Evolutionary conservation across 495 filamentous ascomycete genomes (phyloP), one percentile per base, ranked within the genome.

Genomic region (Aspergillus baeticus): DNA sequence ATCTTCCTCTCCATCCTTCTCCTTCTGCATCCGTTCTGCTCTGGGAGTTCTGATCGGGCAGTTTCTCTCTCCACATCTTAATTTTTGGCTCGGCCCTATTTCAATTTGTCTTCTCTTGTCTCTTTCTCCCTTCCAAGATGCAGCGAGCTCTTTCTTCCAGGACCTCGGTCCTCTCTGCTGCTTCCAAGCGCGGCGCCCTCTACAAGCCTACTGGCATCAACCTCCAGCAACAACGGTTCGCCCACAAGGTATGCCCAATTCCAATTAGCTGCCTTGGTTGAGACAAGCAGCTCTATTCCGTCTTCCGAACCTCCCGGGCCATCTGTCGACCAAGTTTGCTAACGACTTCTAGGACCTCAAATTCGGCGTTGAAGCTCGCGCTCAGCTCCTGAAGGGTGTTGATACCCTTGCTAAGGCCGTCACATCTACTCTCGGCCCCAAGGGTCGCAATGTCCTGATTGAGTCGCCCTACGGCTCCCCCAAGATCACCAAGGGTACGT

Each of bases 401-500:
- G 94, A 98, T 71, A 96, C 95, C 57, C 85, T 98, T 41, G 92
- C 95, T 62, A 95, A 88, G 79, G 94, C 94, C 54, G 94, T 98
- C 53, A 89, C 94, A 39, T 96, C 95, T 55, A 98, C 94, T 57
- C 83, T 98, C 37, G 94, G 94, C 51, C 94, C 94, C 62, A 98
- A 98, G 84, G 94, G 94, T 70, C 87, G 94, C 64, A 98, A 97
- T 80, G 94, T 98, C 58, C 69, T 98, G 63, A 98, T 98, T 57
- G 94, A 98, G 79, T 96, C 93, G 44, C 86, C 88, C 77, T 98
- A 96, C 70, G 95, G 95, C 68, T 95, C 94, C 44, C 94, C 94
- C 59, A 98, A 98, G 82, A 98, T 98, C 75, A 98, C 94, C 67
- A 98, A 98, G 81, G 94, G 93, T 96, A 81, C 56, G 81, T 71